Percentiles rank a stretch among this genome's conserved stretches.
Evolutionary conservation across 106 monocot species (phyloP).

Genomic region (Allium cepa): DNA sequence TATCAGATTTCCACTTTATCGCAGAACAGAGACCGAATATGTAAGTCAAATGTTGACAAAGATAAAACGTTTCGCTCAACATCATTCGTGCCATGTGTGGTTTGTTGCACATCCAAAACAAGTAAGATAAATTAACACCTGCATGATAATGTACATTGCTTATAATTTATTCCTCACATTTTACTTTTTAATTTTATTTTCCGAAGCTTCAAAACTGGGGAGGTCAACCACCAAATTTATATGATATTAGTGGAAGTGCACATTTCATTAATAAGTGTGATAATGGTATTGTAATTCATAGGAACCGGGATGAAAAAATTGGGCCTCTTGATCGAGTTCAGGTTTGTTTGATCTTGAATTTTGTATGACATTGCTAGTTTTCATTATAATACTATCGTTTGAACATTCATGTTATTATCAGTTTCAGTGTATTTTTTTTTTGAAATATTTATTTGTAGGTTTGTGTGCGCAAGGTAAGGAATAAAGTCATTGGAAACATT

Average conservation of each 20-base stretch:
- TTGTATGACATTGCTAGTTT: neutral
- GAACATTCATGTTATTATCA: too few relatives aligned
- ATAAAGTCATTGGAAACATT: slow-evolving; percentile 71
- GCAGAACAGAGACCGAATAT: slow-evolving; percentile 95
- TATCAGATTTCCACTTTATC: neutral
- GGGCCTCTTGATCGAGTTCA: slow-evolving; percentile 59
- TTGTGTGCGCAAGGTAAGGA: slow-evolving; percentile 79
- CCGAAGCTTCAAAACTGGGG: slow-evolving; percentile 72
- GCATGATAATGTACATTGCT: neutral
- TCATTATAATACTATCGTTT: neutral
- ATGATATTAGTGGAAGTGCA: slow-evolving; percentile 98
- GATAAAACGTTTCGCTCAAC: slow-evolving; percentile 85
- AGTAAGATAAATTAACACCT: slow-evolving; percentile 27
- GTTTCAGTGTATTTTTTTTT: neutral
- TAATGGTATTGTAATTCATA: slow-evolving; percentile 89
- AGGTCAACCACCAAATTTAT: slow-evolving; percentile 77
- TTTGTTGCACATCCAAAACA: slow-evolving; percentile 97
- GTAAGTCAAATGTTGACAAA: slow-evolving; percentile 88
- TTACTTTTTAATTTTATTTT: slow-evolving; percentile 1
- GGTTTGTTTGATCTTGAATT: slow-evolving; percentile 23
- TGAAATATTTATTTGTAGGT: slow-evolving; percentile 26
- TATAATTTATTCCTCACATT: neutral
- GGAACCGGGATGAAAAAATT: slow-evolving; percentile 52
- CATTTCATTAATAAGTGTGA: slow-evolving; percentile 99
- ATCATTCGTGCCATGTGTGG: slow-evolving; percentile 97